Base-by-base conservation (phyloP, 805 yeast genomes). In the Vanderwaltozyma tropicalis region DNA sequence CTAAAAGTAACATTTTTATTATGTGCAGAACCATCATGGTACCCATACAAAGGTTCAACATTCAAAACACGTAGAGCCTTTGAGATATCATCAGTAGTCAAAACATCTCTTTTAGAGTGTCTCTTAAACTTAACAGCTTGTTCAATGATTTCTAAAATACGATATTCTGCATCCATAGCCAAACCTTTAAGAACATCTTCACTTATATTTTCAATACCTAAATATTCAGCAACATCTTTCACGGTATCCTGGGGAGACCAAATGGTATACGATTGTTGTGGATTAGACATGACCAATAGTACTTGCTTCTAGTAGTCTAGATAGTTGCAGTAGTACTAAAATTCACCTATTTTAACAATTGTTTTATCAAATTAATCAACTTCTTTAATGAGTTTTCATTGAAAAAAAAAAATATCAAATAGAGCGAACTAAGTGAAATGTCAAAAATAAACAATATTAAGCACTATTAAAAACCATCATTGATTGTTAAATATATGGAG, bases 201-300 rank as follows among this genome's bases (percentile, higher is more conserved):
- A 24, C 85, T 83, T 34, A 92, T 66, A 40, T 66, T 76, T 3
- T 69, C 61, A 27, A 92, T 69, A 1, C 98, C 98, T 10, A 92
- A 66, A 2, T 86, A 74, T 55, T 92, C 98, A 0, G 96, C 95
- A 13, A 85, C 95, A 66, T 92, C 98, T 52, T 80, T 82, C 21
- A 94, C 96, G 0, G 99, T 92, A 59, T 92, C 97, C 42, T 83
- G 79, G 7, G 97, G 96, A 9, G 97, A 88, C 98, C 97, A 89
- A 42, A 92, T 69, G 1, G 96, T 84, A 59, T 86, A 94, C 1
- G 96, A 86, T 33, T 53, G 61, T 28, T 51, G 59, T 37, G 42
- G 53, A 24, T 45, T 42, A 7, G 54, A 45, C 57, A 50, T 50
- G 5, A 4, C 14, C 14, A 10, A 7, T n/a, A n/a, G n/a, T n/a